Evolutionary conservation across 148 eudicot species (phyloP).

Genomic region (Polygonum aviculare): DNA sequence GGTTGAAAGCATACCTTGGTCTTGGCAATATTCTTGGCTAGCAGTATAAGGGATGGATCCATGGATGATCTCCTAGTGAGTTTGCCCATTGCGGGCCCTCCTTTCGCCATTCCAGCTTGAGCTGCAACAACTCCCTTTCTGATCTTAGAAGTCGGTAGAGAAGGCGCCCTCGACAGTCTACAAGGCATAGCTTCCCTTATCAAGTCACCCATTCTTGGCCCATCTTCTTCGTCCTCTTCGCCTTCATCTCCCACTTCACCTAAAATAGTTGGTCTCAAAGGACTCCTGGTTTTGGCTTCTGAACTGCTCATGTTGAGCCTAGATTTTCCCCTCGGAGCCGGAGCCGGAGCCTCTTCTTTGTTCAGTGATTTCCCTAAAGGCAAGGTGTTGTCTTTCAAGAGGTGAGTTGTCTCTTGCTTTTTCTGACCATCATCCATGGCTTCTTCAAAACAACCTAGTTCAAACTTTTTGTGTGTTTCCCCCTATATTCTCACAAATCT

Average conservation of each 20-base stretch:
- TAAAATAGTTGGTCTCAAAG: slow-evolving; percentile 22
- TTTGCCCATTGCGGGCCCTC: slow-evolving; percentile 9
- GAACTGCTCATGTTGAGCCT: background rate
- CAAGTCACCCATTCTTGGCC: slow-evolving; percentile 55
- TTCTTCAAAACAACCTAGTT: background rate
- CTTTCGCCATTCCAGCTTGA: slow-evolving; percentile 8
- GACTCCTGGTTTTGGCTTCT: background rate
- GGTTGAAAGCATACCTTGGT: background rate
- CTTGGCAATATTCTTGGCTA: slow-evolving; percentile 45
- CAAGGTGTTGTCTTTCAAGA: background rate
- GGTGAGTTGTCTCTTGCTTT: background rate
- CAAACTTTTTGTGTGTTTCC: background rate
- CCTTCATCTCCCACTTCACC: slow-evolving; percentile 11
- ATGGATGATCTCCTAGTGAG: slow-evolving; percentile 47
- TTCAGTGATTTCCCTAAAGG: background rate
- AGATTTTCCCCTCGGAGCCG: background rate
- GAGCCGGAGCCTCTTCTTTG: background rate
- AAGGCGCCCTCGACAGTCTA: slow-evolving; percentile 23
- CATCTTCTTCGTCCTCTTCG: slow-evolving; percentile 38
- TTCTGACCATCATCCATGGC: background rate
- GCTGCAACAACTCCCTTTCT: slow-evolving; percentile 11
- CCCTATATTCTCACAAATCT: background rate
- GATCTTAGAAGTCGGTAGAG: slow-evolving; percentile 24
- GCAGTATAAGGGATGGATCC: slow-evolving; percentile 32
- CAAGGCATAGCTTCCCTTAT: slow-evolving; percentile 62